Conservation (phyloP, 306 rosid genomes). For the Prunus salicina region DNA sequence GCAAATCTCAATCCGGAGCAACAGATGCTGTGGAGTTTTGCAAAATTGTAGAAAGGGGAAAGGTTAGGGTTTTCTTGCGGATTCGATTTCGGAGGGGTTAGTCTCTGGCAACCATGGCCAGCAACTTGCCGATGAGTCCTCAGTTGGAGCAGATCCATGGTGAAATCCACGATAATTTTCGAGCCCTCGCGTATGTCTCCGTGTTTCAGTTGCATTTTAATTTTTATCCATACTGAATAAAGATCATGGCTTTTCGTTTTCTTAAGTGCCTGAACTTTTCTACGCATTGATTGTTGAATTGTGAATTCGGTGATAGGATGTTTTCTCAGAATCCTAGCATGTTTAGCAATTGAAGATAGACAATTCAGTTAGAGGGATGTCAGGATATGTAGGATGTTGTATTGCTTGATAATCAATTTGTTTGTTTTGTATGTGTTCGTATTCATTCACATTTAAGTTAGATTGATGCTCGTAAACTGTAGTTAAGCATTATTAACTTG, state of each 20-base stretch:
- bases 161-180: slow-evolving; percentile 86
- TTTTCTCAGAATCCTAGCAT: neutral
- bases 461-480: neutral
- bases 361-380: neutral
- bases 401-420: neutral
- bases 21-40: neutral
- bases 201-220: neutral
- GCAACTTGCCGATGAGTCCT: slow-evolving; percentile 73
- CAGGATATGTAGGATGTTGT: neutral
- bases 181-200: slow-evolving; percentile 76
- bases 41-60: neutral
- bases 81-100: slow-evolving; percentile 2
- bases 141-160: slow-evolving; percentile 99
- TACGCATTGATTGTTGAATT: neutral
- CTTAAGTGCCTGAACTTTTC: neutral
- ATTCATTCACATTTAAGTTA: neutral
- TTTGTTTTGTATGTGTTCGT: neutral
- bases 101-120: slow-evolving; percentile 61
- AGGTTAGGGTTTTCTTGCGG: neutral
- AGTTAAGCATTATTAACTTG: neutral
- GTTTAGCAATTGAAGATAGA: neutral
- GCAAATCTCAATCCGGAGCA: neutral
- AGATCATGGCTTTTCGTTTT: neutral
- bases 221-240: neutral
- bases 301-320: neutral